phyloP scores from a whole-genome alignment of 2,329 filamentous ascomycete species.

The Exserohilum turcica region DNA sequence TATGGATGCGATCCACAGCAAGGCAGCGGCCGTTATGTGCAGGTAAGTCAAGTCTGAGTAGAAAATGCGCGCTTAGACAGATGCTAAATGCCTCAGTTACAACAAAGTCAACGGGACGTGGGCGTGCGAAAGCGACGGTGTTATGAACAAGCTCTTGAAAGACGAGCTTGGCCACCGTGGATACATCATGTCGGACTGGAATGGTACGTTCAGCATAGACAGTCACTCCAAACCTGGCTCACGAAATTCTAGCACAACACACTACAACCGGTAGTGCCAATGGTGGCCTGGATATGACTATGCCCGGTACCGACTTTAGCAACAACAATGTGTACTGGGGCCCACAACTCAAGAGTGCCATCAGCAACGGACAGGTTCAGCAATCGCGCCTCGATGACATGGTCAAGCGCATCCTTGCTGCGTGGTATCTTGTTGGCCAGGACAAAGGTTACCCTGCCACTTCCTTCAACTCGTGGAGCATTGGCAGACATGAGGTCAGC shows the following conservation, averaged over 20 bases:
- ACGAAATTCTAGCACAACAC: slow-evolving; percentile 48
- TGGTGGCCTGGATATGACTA: slow-evolving; percentile 60
- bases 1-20: slow-evolving; percentile 71
- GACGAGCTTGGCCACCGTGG: slow-evolving; percentile 58
- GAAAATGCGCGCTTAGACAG: background rate
- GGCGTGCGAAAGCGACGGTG: slow-evolving; percentile 55
- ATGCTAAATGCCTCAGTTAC: slow-evolving; percentile 25
- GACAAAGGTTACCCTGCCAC: slow-evolving; percentile 52
- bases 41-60: slow-evolving; percentile 8
- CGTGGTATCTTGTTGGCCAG: slow-evolving; percentile 57
- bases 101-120: slow-evolving; percentile 56
- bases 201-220: slow-evolving; percentile 21
- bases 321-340: slow-evolving; percentile 61
- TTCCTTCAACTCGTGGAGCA: slow-evolving; percentile 55
- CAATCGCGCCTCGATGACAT: slow-evolving; percentile 51
- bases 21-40: slow-evolving; percentile 61
- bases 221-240: background rate
- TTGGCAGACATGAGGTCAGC: slow-evolving; percentile 47
- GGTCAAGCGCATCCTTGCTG: slow-evolving; percentile 53
- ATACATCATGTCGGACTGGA: slow-evolving; percentile 55
- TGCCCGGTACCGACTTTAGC: slow-evolving; percentile 55
- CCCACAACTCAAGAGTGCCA: slow-evolving; percentile 57
- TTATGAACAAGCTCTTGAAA: slow-evolving; percentile 59
- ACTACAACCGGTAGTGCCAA: slow-evolving; percentile 51
- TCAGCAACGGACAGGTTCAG: slow-evolving; percentile 54